These are phyloP conservation scores for Malbranchea zuffiana DNA, from an alignment of 2,329 filamentous ascomycete species.

Conservation along the genomic window DNA sequence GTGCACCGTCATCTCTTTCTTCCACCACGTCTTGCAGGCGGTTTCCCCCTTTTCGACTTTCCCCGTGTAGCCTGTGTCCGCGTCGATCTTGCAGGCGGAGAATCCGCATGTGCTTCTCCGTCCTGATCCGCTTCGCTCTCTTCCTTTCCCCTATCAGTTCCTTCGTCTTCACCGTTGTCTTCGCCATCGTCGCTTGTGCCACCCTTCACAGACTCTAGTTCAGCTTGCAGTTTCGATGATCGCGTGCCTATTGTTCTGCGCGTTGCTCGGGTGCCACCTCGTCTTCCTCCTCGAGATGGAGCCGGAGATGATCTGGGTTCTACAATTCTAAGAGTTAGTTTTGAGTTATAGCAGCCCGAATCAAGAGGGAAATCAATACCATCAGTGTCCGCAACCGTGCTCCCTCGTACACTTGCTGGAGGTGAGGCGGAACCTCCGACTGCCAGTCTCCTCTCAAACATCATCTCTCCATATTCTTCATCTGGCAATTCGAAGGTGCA, in stretches of 20 bases:
- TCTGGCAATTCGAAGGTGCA: conserved; percentile 55
- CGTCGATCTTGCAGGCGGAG: conserved; percentile 26
- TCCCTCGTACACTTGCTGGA: conserved; percentile 29
- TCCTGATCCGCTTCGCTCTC: conserved; percentile 31
- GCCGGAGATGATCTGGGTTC: conserved; percentile 36
- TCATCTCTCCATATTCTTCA: conserved; percentile 38
- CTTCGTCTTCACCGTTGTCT: conserved; percentile 32
- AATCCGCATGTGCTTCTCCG: conserved; percentile 28
- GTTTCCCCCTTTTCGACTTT: conserved; percentile 23
- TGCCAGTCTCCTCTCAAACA: conserved; percentile 38
- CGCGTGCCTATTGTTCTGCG: conserved; percentile 29
- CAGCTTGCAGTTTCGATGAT: conserved; percentile 30
- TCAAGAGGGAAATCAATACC: conserved; percentile 22
- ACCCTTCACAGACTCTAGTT: conserved; percentile 25
- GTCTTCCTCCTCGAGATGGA: conserved; percentile 31
- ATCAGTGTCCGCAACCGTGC: conserved; percentile 39
- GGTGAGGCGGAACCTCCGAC: conserved; percentile 35
- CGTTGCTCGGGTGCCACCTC: conserved; percentile 24
- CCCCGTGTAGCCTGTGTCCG: conserved; percentile 26
- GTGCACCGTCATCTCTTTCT: conserved; percentile 20
- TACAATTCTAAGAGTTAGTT: conserved; percentile 13
- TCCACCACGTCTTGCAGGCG: conserved; percentile 27
- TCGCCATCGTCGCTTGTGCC: conserved; percentile 29
- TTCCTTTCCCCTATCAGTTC: conserved; percentile 27
- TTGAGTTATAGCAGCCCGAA: not conserved